Percentiles rank a stretch among this genome's conserved stretches.
phyloP scores from a whole-genome alignment of 495 filamentous ascomycete genomes.

The Xylaria curta region DNA sequence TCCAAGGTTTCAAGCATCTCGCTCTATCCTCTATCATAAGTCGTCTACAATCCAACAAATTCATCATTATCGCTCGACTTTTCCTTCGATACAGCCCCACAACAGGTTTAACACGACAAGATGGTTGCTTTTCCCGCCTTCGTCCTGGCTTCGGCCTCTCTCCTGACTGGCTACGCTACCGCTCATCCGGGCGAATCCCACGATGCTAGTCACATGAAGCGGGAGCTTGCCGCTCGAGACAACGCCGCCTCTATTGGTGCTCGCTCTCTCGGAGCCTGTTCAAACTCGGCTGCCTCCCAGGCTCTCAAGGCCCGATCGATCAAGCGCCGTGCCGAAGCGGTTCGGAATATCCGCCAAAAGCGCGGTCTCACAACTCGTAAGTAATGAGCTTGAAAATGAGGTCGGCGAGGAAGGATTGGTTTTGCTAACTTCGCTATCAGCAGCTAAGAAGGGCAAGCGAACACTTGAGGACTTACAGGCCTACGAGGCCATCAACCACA shows the following conservation, averaged over 20 bases:
- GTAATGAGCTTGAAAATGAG: conserved; percentile 20
- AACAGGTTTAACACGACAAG: conserved; percentile 13
- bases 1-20: not conserved
- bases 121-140: conserved; percentile 41
- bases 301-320: conserved; percentile 42
- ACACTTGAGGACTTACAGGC: conserved; percentile 48
- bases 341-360: conserved; percentile 54
- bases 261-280: conserved; percentile 46
- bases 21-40: not conserved
- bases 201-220: conserved; percentile 41
- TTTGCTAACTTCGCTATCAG: conserved; percentile 23
- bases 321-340: conserved; percentile 44
- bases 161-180: conserved; percentile 32
- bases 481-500: conserved; percentile 48
- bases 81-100: not conserved
- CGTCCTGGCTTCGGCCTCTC: conserved; percentile 31
- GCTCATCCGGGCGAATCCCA: conserved; percentile 48
- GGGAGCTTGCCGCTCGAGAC: conserved; percentile 43
- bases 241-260: conserved; percentile 41
- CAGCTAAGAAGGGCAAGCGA: conserved; percentile 45
- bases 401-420: not conserved
- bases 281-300: conserved; percentile 39
- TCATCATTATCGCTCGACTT: not conserved
- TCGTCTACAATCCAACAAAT: not conserved
- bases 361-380: conserved; percentile 56